These are phyloP conservation scores for Nemania abortiva DNA, from an alignment of 2,329 filamentous ascomycete species.

Conservation along the genomic window DNA sequence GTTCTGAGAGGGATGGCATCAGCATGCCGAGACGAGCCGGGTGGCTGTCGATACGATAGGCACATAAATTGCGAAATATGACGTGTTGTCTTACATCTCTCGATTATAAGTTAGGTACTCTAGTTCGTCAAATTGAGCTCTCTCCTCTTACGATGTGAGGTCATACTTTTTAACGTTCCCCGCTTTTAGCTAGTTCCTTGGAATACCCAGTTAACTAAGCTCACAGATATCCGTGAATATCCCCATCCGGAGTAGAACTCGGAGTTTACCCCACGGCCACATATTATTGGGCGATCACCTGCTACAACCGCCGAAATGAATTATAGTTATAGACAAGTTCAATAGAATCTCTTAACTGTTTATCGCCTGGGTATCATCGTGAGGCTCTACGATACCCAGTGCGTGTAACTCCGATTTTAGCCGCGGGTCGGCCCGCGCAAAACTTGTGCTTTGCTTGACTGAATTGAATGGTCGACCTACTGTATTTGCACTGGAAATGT, in stretches of 20 bases:
- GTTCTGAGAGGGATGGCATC: too few relatives aligned
- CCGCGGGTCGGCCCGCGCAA: conserved; percentile 20
- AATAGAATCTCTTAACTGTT: neutral
- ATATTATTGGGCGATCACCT: neutral
- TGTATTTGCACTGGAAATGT: neutral
- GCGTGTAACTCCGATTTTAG: conserved; percentile 17
- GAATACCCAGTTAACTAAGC: neutral
- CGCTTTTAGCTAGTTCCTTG: conserved; percentile 5
- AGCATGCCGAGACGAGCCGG: too few relatives aligned
- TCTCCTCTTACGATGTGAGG: conserved; percentile 2
- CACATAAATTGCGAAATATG: too few relatives aligned
- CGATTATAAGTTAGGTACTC: too few relatives aligned
- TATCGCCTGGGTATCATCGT: neutral
- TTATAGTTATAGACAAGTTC: neutral
- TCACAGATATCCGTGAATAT: neutral
- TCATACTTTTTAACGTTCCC: neutral
- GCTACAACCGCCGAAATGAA: neutral
- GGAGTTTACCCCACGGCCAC: neutral
- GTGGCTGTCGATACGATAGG: too few relatives aligned
- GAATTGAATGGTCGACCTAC: neutral
- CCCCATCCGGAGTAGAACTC: neutral
- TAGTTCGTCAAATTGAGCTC: too few relatives aligned
- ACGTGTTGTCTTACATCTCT: too few relatives aligned
- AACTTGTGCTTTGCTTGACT: neutral
- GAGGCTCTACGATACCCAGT: neutral